Evolutionary conservation across 192 early-diverging fungal species (phyloP), one percentile per base, ranked within the genome.

Genomic region (Spizellomyces sp.): DNA sequence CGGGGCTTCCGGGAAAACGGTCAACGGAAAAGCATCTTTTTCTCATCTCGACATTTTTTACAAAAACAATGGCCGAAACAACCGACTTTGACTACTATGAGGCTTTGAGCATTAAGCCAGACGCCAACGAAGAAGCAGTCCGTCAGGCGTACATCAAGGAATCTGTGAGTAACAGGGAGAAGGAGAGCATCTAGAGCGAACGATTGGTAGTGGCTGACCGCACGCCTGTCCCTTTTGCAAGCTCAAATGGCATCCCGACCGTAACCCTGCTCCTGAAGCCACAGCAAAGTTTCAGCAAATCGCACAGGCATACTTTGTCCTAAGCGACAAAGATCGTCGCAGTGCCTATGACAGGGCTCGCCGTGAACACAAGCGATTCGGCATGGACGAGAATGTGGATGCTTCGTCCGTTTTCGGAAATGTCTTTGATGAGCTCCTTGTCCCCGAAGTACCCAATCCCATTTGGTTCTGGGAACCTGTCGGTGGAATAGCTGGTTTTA

Each of bases 401-500:
- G 80, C 94, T 3, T 76, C 87, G 8, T 42, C 70, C 27, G 77
- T 94, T 50, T 95, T 95, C 79, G 89, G 89, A 19, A 79, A 84
- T 21, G 90, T 92, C 48, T 93, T 95, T 79, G 91, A 93, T 63
- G 92, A 94, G 58, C 75, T 95, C n/a, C 74, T 95, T 64, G 80
- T 86, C 17, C 87, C 92, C 0, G 86, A 92, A 66, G 86, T 92
- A 2, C 64, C 64, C 19, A 74, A 67, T 48, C 86, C 88, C 10
- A 45, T 50, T n/a, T 81, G 69, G 61, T 90, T 87, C 73, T 88
- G 87, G 83, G 74, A 85, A 27, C 88, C 91, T 66, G 76, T 91
- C 81, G 88, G 94, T 52, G 74, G 81, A 75, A 84, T 73, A 36
- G 80, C 89, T 58, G 93, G 93, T 6, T 87, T 80, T n/a, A 78